Base-by-base conservation (phyloP, 1,284 basidiomycete species). In the Trichosporon inkin region DNA sequence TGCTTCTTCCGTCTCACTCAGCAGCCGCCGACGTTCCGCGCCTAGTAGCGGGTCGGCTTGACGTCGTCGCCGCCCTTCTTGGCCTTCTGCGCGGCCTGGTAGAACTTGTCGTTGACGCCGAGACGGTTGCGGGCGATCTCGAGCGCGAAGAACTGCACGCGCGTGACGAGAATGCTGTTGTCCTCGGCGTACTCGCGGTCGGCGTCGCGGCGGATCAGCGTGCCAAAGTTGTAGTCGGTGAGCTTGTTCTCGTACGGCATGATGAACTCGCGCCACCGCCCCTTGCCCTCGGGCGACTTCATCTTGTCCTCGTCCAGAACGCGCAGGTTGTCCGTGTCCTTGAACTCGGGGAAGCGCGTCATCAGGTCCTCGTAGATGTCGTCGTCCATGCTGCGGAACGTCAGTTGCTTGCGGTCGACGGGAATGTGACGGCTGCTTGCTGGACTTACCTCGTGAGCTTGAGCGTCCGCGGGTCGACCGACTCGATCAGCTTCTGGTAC, bases 151-250 rank as follows among this genome's bases (percentile, higher is more conserved):
- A 97, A 98, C 82, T 94, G 82, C 16, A 80, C 66, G 53, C 72
- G 66, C 83, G 66, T 76, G 89, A 94, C 92, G 72, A 99, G 95
- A 63, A 97, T 95, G 13, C 92, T 91, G 81, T 98, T 99, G 56
- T 82, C 85, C 81, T 99, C 89, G 10, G 85, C 87, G 79, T 99
- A 99, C 73, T 95, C 91, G 63, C 86, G 83, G 53, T 81, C 82
- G 37, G 87, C 83, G 73, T 96, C 86, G 57, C 85, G 88, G 55
- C 96, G 86, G 68, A 99, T 88, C 68, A 99, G 82, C 2, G 92
- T 97, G 34, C 96, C 96, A 80, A 98, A 97, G 83, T 98, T 99
- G 81, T 89, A 92, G 71, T 99, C 94, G 73, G 91, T 88, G 58
- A 96, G 81, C 71, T 86, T 88, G 64, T 88, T 86, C 79, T 92